Evolutionary conservation across 768 basidiomycete species (phyloP), one percentile per base, ranked within the genome.

Genomic region (Clitopilus hobsonii): DNA sequence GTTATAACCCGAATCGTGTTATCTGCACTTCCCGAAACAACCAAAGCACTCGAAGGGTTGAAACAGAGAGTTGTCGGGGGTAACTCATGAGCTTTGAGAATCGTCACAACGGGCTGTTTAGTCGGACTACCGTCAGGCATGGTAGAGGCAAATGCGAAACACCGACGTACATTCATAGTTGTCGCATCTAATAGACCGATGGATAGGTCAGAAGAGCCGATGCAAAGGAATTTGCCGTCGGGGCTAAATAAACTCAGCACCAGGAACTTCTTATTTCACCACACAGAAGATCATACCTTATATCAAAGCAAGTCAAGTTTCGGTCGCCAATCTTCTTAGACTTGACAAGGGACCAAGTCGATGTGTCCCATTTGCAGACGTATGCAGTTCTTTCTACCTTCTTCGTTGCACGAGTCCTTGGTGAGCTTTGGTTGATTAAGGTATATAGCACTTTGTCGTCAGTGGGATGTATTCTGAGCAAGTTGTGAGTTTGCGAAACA

Each of bases 61-160:
- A 99, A 99, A 56, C 82, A 82, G 54, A 99, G 71, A 3, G 89
- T 85, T 1, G 97, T 98, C 5, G 91, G 84, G 3, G 97, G 91
- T 68, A 98, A 94, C 56, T 95, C 94, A 69, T 98, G 96, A 0
- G 97, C 91, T 69, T 91, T 91, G 55, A 98, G 75, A 58, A 99
- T 97, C 18, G 86, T 86, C 26, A 92, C 71, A 11, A 93, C 67
- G 1, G 94, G 95, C 95, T 98, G 62, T n/a, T n/a, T n/a, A n/a
- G n/a, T n/a, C n/a, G n/a, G n/a, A n/a, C n/a, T n/a, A n/a, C n/a
- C n/a, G n/a, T n/a, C n/a, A n/a, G n/a, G n/a, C n/a, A n/a, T n/a
- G n/a, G n/a, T n/a, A n/a, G n/a, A n/a, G n/a, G n/a, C n/a, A n/a
- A n/a, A n/a, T n/a, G n/a, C n/a, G n/a, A n/a, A 22, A 53, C 32